These are phyloP conservation scores for Aschersonia sp. DNA, from an alignment of 2,329 filamentous ascomycete species.

Conservation along the genomic window DNA sequence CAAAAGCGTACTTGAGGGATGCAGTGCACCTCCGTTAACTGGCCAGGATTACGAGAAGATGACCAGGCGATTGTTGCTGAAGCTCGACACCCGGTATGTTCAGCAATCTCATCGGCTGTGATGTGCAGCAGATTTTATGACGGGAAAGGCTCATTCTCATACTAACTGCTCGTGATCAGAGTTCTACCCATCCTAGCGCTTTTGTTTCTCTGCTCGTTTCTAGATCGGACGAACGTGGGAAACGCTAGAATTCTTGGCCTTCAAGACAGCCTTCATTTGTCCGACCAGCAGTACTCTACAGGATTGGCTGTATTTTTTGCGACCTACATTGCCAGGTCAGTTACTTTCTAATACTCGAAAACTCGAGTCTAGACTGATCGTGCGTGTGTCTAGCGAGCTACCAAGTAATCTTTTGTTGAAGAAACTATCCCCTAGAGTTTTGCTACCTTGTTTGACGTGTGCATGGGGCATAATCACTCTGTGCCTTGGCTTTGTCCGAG, in stretches of 20 bases:
- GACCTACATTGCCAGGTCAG: slow-evolving; percentile 43
- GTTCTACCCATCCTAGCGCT: slow-evolving; percentile 48
- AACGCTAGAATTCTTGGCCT: slow-evolving; percentile 54
- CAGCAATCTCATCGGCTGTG: no score
- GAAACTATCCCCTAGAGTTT: slow-evolving; percentile 43
- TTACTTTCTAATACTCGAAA: not conserved
- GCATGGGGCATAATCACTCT: slow-evolving; percentile 56
- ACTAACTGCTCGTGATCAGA: slow-evolving; percentile 16
- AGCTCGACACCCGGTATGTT: slow-evolving; percentile 12
- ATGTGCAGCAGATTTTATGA: no score
- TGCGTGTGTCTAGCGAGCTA: slow-evolving; percentile 28
- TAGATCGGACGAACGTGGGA: slow-evolving; percentile 59
- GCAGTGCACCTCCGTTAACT: slow-evolving; percentile 5
- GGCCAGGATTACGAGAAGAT: slow-evolving; percentile 5
- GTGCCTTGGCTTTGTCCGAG: slow-evolving; percentile 51
- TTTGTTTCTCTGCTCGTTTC: slow-evolving; percentile 48
- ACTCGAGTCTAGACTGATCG: not conserved
- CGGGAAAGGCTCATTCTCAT: no score
- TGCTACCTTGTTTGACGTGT: slow-evolving; percentile 48
- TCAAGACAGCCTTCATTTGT: slow-evolving; percentile 41
- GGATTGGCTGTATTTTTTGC: slow-evolving; percentile 52
- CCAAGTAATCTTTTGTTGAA: slow-evolving; percentile 52
- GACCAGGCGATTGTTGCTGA: slow-evolving; percentile 12
- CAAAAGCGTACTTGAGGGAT: slow-evolving; percentile 9
- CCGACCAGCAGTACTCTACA: slow-evolving; percentile 46